Conservation (phyloP, 768 basidiomycete genomes). For the Amanita subjunquillea region DNA sequence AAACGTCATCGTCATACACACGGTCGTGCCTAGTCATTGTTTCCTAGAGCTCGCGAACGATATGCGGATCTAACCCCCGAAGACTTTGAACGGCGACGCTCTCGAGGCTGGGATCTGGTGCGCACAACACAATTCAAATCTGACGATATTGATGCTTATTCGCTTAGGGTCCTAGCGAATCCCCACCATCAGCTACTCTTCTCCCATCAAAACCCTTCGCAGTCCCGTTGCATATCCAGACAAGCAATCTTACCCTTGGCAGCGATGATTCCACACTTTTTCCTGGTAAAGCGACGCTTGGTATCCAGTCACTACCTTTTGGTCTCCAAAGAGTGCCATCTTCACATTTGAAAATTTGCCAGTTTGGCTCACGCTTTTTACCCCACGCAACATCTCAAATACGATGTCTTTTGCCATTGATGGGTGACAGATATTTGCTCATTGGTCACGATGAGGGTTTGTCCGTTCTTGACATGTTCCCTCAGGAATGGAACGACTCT, state of each 20-base stretch:
- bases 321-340: conserved; percentile 44
- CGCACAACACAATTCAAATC: background rate
- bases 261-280: conserved; percentile 16
- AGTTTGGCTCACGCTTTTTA: conserved; percentile 80
- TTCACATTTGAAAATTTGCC: conserved; percentile 56
- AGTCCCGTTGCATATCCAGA: conserved; percentile 32
- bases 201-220: conserved; percentile 9
- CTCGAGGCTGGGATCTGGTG: conserved; percentile 54
- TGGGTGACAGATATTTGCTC: conserved; percentile 54
- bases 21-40: conserved; percentile 68
- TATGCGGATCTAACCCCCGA: conserved; percentile 57
- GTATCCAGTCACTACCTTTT: conserved; percentile 29
- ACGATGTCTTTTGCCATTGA: conserved; percentile 62
- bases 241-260: conserved; percentile 24
- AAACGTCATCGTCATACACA: conserved; percentile 21
- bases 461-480: conserved; percentile 77
- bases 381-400: conserved; percentile 73
- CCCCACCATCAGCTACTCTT: conserved; percentile 7
- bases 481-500: conserved; percentile 53
- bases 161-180: background rate
- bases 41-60: conserved; percentile 71
- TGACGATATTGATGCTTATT: background rate
- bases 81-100: conserved; percentile 43
- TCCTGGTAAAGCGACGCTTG: conserved; percentile 17
- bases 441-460: conserved; percentile 76